phyloP scores from a whole-genome alignment of 2,329 filamentous ascomycete genomes.

The Arachnopeziza araneosa region DNA sequence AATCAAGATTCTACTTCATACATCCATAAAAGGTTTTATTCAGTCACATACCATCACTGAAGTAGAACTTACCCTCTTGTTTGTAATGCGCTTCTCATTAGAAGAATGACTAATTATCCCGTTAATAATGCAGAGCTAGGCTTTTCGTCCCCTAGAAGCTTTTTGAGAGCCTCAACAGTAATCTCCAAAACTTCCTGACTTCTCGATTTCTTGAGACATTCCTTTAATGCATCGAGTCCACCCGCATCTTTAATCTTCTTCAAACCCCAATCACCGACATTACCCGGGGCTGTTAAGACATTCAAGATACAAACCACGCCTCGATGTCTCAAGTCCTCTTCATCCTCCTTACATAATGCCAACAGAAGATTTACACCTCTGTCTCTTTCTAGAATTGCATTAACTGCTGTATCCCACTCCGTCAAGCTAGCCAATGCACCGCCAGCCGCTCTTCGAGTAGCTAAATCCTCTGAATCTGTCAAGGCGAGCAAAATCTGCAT shows the following conservation, averaged over 20 bases:
- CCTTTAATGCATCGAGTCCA: constrained; percentile 64
- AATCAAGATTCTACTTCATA: too few relatives aligned
- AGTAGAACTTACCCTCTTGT: too few relatives aligned
- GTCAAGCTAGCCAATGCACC: constrained; percentile 84
- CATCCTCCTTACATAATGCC: constrained; percentile 69
- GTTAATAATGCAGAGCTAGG: background rate
- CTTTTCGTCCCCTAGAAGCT: constrained; percentile 13
- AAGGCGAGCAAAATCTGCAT: constrained; percentile 83
- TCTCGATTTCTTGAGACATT: constrained; percentile 62
- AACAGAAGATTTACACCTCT: constrained; percentile 74
- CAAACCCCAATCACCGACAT: constrained; percentile 55
- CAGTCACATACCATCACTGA: too few relatives aligned
- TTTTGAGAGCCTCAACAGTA: constrained; percentile 67
- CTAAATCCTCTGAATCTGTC: constrained; percentile 75
- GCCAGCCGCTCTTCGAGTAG: constrained; percentile 76
- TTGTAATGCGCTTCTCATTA: too few relatives aligned
- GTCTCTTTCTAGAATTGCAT: constrained; percentile 63
- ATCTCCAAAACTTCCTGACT: constrained; percentile 65
- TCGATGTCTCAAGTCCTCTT: constrained; percentile 62
- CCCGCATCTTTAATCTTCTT: constrained; percentile 55
- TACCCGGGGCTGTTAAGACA: constrained; percentile 61
- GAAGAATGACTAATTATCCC: background rate
- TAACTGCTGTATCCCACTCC: constrained; percentile 68
- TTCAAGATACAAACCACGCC: constrained; percentile 74
- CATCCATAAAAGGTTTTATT: too few relatives aligned